Conservation (phyloP, 805 yeast species). For the Blastobotrys peoriensis region DNA sequence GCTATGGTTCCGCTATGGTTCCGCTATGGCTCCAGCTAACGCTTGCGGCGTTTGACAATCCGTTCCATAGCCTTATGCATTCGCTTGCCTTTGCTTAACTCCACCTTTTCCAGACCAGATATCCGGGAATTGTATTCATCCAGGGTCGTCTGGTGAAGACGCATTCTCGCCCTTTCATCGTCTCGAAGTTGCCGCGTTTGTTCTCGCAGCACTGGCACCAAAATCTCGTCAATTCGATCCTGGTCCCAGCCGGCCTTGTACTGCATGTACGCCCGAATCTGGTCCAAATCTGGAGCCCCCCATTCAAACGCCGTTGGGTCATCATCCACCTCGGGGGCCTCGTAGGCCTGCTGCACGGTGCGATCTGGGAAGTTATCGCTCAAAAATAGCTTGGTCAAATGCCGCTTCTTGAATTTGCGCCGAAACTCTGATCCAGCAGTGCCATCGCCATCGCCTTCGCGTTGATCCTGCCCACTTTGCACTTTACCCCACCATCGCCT, state of each 20-base stretch:
- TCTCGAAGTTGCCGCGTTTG: conserved; percentile 40
- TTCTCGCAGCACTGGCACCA: conserved; percentile 78
- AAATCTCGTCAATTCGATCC: conserved; percentile 68
- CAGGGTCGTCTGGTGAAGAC: conserved; percentile 19
- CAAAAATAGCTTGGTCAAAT: conserved; percentile 50
- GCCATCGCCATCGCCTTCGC: conserved; percentile 33
- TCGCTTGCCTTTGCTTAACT: conserved; percentile 20
- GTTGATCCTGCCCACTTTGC: conserved; percentile 39
- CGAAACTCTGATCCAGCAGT: conserved; percentile 37
- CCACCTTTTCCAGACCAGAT: conserved; percentile 21
- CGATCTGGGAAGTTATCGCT: conserved; percentile 65
- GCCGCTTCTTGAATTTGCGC: conserved; percentile 51
- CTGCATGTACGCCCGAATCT: conserved; percentile 63
- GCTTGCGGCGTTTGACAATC: too few species aligned
- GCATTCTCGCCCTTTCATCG: background rate
- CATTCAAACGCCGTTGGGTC: conserved; percentile 76
- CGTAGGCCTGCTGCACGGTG: conserved; percentile 66
- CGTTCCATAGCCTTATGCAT: conserved; percentile 20
- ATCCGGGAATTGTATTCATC: conserved; percentile 18
- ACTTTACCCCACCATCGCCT: conserved; percentile 53
- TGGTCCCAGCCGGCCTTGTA: conserved; percentile 74
- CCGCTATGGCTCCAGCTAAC: too few species aligned
- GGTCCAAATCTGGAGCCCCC: conserved; percentile 86
- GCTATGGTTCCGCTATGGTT: too few species aligned
- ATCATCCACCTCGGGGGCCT: conserved; percentile 74